phyloP scores from a whole-genome alignment of 305 asterid species.

The Vinca major region DNA sequence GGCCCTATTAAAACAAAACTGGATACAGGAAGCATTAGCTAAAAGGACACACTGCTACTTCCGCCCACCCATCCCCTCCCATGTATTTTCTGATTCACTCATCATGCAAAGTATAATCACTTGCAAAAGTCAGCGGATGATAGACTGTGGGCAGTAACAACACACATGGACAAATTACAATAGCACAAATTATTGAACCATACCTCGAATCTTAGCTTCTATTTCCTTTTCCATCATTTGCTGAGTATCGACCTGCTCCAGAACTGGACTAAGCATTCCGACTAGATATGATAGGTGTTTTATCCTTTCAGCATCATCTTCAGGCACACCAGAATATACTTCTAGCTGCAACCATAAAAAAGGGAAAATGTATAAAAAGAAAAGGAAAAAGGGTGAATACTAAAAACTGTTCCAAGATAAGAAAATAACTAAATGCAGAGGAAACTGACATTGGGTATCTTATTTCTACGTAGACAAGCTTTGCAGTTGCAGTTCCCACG shows the following conservation, averaged over 20 bases:
- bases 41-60: background rate
- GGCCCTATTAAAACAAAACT: background rate
- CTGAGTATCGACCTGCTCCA: constrained; percentile 27
- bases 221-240: constrained; percentile 37
- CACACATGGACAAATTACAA: background rate
- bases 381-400: constrained; percentile 5
- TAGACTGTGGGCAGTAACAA: background rate
- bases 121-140: background rate
- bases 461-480: constrained; percentile 37
- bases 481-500: constrained; percentile 51
- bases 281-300: constrained; percentile 25
- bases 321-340: constrained; percentile 27
- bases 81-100: background rate
- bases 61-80: constrained; percentile 1
- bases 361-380: constrained; percentile 1
- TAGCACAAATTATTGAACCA: background rate
- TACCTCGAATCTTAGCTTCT: constrained; percentile 52
- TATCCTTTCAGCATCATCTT: constrained; percentile 16
- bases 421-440: constrained; percentile 1
- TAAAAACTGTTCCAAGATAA: background rate
- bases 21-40: too few species aligned
- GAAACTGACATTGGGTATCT: constrained; percentile 25
- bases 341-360: constrained; percentile 22
- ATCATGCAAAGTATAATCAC: background rate
- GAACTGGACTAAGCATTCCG: constrained; percentile 28